These are phyloP conservation scores for Fulvia fulva DNA, from an alignment of 2,329 filamentous ascomycete species.

Conservation along the genomic window DNA sequence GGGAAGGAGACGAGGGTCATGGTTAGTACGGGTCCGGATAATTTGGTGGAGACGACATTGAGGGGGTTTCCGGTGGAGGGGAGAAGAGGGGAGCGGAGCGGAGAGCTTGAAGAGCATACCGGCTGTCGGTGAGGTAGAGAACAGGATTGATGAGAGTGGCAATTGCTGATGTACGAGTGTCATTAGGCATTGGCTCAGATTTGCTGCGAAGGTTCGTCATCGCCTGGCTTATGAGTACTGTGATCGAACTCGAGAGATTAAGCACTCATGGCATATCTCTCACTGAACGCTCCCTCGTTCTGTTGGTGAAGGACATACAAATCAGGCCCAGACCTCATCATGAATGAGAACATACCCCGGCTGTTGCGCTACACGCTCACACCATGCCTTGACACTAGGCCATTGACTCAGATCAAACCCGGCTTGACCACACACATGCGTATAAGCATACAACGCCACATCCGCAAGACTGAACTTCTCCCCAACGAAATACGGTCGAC, in stretches of 20 bases:
- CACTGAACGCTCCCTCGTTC: no score
- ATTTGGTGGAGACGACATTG: not conserved
- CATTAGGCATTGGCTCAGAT: no score
- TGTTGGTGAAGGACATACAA: not conserved
- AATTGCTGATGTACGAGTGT: no score
- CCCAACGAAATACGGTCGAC: slow-evolving; percentile 5
- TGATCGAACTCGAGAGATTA: no score
- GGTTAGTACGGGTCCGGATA: slow-evolving; percentile 2
- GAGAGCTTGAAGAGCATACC: not conserved
- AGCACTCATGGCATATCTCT: no score
- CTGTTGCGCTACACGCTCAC: slow-evolving; percentile 1
- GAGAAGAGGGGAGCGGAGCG: not conserved
- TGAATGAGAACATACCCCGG: slow-evolving; percentile 4
- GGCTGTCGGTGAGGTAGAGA: not conserved
- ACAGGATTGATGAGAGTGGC: not conserved
- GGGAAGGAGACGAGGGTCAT: not conserved
- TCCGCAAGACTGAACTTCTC: slow-evolving; percentile 7
- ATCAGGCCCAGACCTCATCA: not conserved
- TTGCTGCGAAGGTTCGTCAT: no score
- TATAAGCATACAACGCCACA: slow-evolving; percentile 9
- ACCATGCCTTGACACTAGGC: slow-evolving; percentile 8
- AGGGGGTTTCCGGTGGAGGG: not conserved
- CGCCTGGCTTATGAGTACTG: no score
- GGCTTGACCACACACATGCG: slow-evolving; percentile 5
- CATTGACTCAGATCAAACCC: slow-evolving; percentile 4